A percentile compares a stretch with the other conserved stretches of the same genome.
Evolutionary conservation across 257 asterid species (phyloP).

Genomic region (Oldenlandia corymbosa): DNA sequence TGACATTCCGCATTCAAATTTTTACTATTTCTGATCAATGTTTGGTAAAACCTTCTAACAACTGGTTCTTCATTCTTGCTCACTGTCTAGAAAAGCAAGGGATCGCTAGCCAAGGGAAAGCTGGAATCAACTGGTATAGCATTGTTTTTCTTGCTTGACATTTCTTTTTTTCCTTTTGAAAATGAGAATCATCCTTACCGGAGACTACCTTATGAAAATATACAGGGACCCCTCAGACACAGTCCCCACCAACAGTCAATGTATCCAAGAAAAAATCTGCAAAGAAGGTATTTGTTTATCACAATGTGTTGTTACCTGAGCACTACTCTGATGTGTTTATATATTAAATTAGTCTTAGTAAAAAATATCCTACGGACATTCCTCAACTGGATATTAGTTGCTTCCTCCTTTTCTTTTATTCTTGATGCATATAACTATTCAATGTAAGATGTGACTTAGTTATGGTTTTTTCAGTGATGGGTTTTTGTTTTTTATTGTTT

Average conservation of each 20-base stretch:
- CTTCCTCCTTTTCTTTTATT: conserved; percentile 13
- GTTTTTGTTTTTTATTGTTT: background rate
- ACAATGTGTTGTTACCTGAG: background rate
- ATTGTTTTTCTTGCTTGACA: background rate
- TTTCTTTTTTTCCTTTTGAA: background rate
- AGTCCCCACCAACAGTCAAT: conserved; percentile 29
- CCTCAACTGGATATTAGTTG: background rate
- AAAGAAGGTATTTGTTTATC: conserved; percentile 42
- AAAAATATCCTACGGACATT: background rate
- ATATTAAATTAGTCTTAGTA: background rate
- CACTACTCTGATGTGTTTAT: background rate
- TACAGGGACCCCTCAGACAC: conserved; percentile 46
- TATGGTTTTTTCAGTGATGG: background rate
- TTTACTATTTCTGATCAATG: background rate
- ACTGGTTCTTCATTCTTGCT: conserved; percentile 14
- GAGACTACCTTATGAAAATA: background rate
- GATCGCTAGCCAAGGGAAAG: conserved; percentile 25
- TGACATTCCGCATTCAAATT: conserved; percentile 5
- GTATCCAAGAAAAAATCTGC: conserved; percentile 47
- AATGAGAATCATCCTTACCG: background rate
- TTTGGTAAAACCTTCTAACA: conserved; percentile 3
- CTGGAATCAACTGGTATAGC: conserved; percentile 47
- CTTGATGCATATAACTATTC: no score
- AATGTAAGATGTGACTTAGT: background rate
- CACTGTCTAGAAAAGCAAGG: conserved; percentile 30